Evolutionary conservation across 2,329 filamentous ascomycete species (phyloP).

Genomic region (Epichloe hybrida): DNA sequence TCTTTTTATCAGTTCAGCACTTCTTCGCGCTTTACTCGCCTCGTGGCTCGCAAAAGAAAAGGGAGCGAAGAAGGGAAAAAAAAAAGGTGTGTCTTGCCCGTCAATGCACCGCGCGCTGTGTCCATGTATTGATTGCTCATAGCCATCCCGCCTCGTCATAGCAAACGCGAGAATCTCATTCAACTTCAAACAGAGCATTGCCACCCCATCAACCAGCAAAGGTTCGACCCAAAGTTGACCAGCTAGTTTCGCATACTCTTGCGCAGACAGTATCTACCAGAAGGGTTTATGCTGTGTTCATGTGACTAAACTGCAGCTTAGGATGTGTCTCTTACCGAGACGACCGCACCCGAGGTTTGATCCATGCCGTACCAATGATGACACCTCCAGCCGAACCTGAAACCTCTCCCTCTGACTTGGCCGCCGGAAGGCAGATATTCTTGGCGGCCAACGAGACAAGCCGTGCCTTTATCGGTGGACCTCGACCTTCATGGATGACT

Average conservation of each 20-base stretch:
- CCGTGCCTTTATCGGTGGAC: constrained; percentile 5
- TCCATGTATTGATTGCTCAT: not conserved
- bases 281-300: not conserved
- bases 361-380: not conserved
- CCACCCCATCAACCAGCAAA: not conserved
- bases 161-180: not conserved
- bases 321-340: not conserved
- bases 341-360: not conserved
- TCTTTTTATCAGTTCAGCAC: not conserved
- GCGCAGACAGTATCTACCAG: not conserved
- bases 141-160: no score
- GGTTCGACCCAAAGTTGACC: no score
- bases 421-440: not conserved
- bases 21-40: no score
- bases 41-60: no score
- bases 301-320: not conserved
- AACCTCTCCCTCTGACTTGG: not conserved
- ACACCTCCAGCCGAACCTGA: not conserved
- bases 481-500: constrained; percentile 2
- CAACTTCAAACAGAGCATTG: not conserved
- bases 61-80: not conserved
- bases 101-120: not conserved
- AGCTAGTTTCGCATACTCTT: not conserved
- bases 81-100: not conserved
- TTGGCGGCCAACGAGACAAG: constrained; percentile 5